Base-by-base conservation (phyloP, 2,329 filamentous ascomycete species). In the Pseudogymnoascus sp. region DNA sequence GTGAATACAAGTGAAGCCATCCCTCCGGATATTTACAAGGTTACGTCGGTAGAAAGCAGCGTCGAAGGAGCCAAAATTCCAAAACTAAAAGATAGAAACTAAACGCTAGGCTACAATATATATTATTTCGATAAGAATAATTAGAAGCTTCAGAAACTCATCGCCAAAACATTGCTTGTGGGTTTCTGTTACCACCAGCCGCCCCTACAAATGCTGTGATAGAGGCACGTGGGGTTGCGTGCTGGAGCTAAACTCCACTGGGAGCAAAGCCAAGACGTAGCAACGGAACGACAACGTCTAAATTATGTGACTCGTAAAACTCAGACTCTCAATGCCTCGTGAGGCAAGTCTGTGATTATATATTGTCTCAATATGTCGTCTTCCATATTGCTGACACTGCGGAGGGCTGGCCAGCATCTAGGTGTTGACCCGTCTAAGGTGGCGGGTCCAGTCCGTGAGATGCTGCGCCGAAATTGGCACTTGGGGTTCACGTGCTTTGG, bases 401-500 rank as follows among this genome's bases (percentile, higher is more conserved):
- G 5, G 13, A 55, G 33, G 48, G 48, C 48, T 1, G 29, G 48
- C 10, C 5, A 55, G 48, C 29, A 55, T 33, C 27, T 55, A 4
- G 48, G 48, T n/a, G 29, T 55, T 18, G 29, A 55, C n/a, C 29
- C 27, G 5, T 33, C 29, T 7, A 55, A 55, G 48, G 15, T 55
- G 27, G n/a, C n/a, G 1, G 9, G 48, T 5, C 48, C 48, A 2
- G 27, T 55, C 2, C 48, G 48, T 9, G 48, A 55, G n/a, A 55
- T 55, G 48, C n/a, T 55, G 8, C 9, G 7, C n/a, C 27, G 29
- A 31, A 77, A 77, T 36, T 88, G 84, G 82, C 77, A 87, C 71
- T 72, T 88, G 4, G 86, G 86, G 0, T 81, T 88, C 65, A 88
- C 84, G 0, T 74, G 82, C 0, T 88, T 88, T 70, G 86, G 86